Conservation (phyloP, 495 filamentous ascomycete genomes). For the Xylaria cubensis region DNA sequence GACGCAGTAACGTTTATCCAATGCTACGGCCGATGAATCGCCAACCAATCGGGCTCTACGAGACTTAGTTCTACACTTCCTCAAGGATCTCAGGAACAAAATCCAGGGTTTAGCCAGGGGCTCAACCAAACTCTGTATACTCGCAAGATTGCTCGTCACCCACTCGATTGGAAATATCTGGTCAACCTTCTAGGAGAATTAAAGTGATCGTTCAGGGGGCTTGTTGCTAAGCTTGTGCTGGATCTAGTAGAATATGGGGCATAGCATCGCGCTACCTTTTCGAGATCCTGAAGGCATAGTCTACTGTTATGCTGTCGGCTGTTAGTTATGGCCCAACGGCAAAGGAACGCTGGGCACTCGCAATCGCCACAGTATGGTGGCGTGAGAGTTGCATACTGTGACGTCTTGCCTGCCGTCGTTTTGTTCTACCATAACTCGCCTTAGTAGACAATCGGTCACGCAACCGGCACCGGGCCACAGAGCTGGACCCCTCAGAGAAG, state of each 20-base stretch:
- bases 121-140: too few species aligned
- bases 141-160: too few species aligned
- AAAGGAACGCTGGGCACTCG: neutral
- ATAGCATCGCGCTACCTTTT: too few species aligned
- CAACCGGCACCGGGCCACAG: neutral
- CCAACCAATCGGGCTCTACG: neutral
- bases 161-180: too few species aligned
- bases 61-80: neutral
- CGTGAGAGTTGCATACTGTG: neutral
- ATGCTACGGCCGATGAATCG: neutral
- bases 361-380: neutral
- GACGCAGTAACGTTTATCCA: neutral
- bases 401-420: neutral
- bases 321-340: neutral
- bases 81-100: too few species aligned
- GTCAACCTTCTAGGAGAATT: too few species aligned
- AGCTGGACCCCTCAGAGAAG: neutral
- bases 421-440: neutral
- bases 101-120: too few species aligned
- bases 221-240: too few species aligned
- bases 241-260: too few species aligned
- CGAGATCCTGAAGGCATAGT: too few species aligned
- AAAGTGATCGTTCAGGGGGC: too few species aligned
- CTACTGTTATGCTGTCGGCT: too few species aligned
- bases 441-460: constrained; percentile 12